Evolutionary conservation across 2,329 filamentous ascomycete genomes (phyloP), one percentile per base, ranked within the genome.

Genomic region (Trichophaea hybrida): DNA sequence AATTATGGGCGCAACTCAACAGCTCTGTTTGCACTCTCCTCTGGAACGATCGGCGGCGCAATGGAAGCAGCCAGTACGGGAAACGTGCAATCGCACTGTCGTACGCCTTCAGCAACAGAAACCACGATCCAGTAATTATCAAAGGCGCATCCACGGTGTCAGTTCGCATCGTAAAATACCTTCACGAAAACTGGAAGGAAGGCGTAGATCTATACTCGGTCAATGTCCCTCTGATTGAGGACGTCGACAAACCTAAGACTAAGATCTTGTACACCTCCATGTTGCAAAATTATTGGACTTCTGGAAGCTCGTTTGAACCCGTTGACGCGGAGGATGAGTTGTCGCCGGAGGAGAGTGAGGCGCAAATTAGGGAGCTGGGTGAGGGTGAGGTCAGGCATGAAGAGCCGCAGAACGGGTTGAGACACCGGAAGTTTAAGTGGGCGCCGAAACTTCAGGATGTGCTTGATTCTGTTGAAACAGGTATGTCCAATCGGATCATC

Each of bases 361-460:
- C 82, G 67, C 77, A 78, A 65, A 84, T 94, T 64, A 79, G 89
- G 51, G 80, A 85, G 70, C 80, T 78, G 17, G 80, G 83, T 59
- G 76, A 77, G 24, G 75, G 75, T 2, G 74, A 75, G 65, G 68
- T 69, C 69, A 71, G 72, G 61, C 55, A 71, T 53, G 68, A 68
- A 51, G 66, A 69, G 13, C 64, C 61, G 8, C 71, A 74, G 55
- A 69, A 73, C 44, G 74, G 78, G 34, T 83, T 88, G 70, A 79
- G 76, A 59, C 88, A 94, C 72, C 88, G 86, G 71, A 94, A 64
- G 73, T 97, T 96, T 77, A 94, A 91, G 73, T 97, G 93, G 93
- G 82, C 86, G 52, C 93, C 91, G 1, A 81, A 81, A 64, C 93
- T 97, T 72, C 78, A 80, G 37, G 90, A 94, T 72, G 88, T 97